Conservation (phyloP, 2,329 filamentous ascomycete genomes). For the Dothistroma pini region DNA sequence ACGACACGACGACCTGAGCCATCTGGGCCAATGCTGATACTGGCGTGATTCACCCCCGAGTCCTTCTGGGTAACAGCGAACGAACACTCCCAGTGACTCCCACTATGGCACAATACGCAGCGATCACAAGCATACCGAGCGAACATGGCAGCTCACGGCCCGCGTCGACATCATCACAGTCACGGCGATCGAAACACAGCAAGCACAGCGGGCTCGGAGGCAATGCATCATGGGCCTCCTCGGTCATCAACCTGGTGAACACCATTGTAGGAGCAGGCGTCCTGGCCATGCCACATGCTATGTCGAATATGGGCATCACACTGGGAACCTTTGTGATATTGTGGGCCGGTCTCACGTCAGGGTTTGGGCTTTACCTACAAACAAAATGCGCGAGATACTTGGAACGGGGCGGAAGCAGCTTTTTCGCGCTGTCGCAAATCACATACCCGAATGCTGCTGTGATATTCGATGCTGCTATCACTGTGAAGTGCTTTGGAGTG, state of each 20-base stretch:
- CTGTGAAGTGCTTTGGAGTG: conserved; percentile 96
- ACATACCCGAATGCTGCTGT: conserved; percentile 96
- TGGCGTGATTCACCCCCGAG: conserved; percentile 3
- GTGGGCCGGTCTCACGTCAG: conserved; percentile 85
- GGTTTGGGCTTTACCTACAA: conserved; percentile 93
- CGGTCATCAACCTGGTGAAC: conserved; percentile 92
- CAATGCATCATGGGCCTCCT: conserved; percentile 83
- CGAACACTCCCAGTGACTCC: background rate
- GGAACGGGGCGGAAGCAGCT: conserved; percentile 81
- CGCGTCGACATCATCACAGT: conserved; percentile 41
- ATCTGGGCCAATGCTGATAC: conserved; percentile 3
- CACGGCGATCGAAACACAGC: conserved; percentile 57
- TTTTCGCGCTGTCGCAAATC: conserved; percentile 94
- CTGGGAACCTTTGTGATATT: conserved; percentile 79
- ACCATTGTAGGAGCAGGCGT: conserved; percentile 96
- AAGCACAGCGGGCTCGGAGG: conserved; percentile 68
- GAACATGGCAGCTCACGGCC: conserved; percentile 40
- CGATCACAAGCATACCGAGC: conserved; percentile 39
- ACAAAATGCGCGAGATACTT: conserved; percentile 89
- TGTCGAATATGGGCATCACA: conserved; percentile 92
- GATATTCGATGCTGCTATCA: conserved; percentile 91
- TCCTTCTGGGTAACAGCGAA: background rate
- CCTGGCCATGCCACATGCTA: conserved; percentile 89
- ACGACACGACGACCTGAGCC: background rate
- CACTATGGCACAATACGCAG: conserved; percentile 46